Base-by-base conservation (phyloP, 352 stramenopile species). In the Pilasporangium apinafurcum region DNA sequence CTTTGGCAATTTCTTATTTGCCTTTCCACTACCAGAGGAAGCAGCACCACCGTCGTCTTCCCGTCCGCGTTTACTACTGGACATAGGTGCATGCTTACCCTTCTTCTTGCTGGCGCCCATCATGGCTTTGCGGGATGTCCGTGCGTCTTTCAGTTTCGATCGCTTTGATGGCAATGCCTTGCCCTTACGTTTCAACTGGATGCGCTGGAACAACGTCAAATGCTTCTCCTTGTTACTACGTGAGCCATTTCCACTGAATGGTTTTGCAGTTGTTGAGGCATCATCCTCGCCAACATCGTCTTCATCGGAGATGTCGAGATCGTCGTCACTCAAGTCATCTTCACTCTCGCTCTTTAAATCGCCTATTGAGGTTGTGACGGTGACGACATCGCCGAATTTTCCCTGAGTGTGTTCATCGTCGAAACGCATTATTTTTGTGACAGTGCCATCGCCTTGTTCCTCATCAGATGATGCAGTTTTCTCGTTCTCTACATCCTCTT, bases 321-420 rank as follows among this genome's bases (percentile, higher is more conserved):
- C 65, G 20, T 83, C 79, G n/a, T 83, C 73, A 24, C 65, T 86
- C 37, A 64, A 66, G 33, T 86, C 64, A 27, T 85, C 74, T 10
- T 85, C 78, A 17, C 60, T 80, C 42, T 94, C 79, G 56, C 79
- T 91, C 56, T 79, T 57, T 12, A 94, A 51, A 28, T 85, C 78
- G 16, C 78, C 83, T 2, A 94, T 63, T 2, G 69, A 86, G 37
- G 83, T 94, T 30, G 72, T 90, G 53, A 94, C 80, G 10, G 80
- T 94, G 46, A 94, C 83, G 21, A 91, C 77, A 37, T 92, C 72
- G 27, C 83, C 83, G 36, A 92, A 94, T 55, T 92, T 91, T 28
- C 60, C 66, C 62, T 92, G 75, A 24, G 83, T 94, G 55, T 90
- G 80, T 49, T 65, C 74, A 31, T 94, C 83, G 31, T 78, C 73